These are phyloP conservation scores for Leccinum disarticulatum DNA, from an alignment of 768 basidiomycete genomes.

Conservation along the genomic window DNA sequence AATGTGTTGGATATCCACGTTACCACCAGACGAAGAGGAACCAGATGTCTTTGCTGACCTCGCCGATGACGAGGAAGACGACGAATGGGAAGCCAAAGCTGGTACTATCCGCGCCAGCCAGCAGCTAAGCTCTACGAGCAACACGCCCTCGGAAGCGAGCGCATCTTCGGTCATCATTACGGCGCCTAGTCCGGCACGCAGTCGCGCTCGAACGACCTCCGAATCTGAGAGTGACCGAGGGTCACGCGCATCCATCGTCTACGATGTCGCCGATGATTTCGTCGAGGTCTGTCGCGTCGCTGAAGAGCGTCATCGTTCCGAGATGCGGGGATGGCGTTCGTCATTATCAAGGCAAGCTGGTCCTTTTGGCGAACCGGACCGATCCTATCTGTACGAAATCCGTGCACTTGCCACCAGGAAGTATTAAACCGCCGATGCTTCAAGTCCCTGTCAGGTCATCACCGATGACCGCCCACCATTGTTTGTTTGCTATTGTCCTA, in stretches of 20 bases:
- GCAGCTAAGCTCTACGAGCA: slow-evolving; percentile 37
- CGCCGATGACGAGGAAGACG: slow-evolving; percentile 85
- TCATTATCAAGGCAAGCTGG: slow-evolving; percentile 22
- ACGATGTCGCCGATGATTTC: slow-evolving; percentile 75
- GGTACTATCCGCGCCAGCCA: slow-evolving; percentile 75
- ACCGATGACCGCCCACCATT: slow-evolving; percentile 1
- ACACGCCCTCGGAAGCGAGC: slow-evolving; percentile 30
- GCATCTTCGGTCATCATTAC: slow-evolving; percentile 34
- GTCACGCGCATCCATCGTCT: slow-evolving; percentile 76
- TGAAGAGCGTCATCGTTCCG: slow-evolving; percentile 77
- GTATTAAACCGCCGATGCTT: slow-evolving; percentile 46
- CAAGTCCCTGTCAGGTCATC: neutral
- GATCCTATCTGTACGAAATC: slow-evolving; percentile 75
- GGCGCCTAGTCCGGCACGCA: slow-evolving; percentile 59
- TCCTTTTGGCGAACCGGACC: slow-evolving; percentile 46
- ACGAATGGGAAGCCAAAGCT: slow-evolving; percentile 68
- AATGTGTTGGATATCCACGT: slow-evolving; percentile 93
- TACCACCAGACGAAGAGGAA: slow-evolving; percentile 87
- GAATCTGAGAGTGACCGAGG: slow-evolving; percentile 75
- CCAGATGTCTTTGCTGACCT: slow-evolving; percentile 94
- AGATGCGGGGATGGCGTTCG: slow-evolving; percentile 79
- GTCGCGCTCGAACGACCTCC: slow-evolving; percentile 64
- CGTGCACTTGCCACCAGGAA: slow-evolving; percentile 83
- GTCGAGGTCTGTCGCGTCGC: slow-evolving; percentile 69
- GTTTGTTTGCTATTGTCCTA: slow-evolving; percentile 4